Evolutionary conservation across 2,329 filamentous ascomycete species (phyloP).

Genomic region (Didymosphaeria variabile): DNA sequence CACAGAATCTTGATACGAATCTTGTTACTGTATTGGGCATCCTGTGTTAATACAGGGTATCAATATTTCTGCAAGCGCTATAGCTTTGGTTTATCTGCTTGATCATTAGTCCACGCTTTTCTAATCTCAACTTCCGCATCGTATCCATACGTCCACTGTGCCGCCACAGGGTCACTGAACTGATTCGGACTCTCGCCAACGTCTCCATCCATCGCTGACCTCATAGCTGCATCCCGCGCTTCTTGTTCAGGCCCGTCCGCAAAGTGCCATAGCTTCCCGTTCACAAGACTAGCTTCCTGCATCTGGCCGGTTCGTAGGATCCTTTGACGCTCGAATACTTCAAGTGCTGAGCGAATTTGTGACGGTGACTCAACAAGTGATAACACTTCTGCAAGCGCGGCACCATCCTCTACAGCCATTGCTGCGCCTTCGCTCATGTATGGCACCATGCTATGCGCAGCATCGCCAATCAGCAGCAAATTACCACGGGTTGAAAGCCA

Average conservation of each 20-base stretch:
- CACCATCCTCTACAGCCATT: slow-evolving; percentile 71
- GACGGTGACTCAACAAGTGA: slow-evolving; percentile 29
- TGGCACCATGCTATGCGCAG: slow-evolving; percentile 33
- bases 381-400: slow-evolving; percentile 62
- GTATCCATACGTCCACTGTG: slow-evolving; percentile 59
- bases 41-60: background rate
- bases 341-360: slow-evolving; percentile 45
- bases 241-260: slow-evolving; percentile 23
- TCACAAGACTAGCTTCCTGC: slow-evolving; percentile 41
- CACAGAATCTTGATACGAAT: too few relatives aligned
- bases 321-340: slow-evolving; percentile 51
- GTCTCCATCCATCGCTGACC: slow-evolving; percentile 52
- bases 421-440: slow-evolving; percentile 61
- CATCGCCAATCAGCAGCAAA: slow-evolving; percentile 31
- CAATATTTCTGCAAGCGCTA: background rate
- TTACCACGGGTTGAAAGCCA: slow-evolving; percentile 27
- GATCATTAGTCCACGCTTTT: slow-evolving; percentile 21
- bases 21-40: too few relatives aligned
- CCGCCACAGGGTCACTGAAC: slow-evolving; percentile 58
- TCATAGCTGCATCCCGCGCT: slow-evolving; percentile 26
- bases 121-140: slow-evolving; percentile 51
- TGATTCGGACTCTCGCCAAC: slow-evolving; percentile 52
- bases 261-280: slow-evolving; percentile 58
- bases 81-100: background rate
- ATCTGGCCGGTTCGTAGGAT: slow-evolving; percentile 21